Conservation (phyloP, 129 eudicot genomes). For the Heracleum sosnowskyi region DNA sequence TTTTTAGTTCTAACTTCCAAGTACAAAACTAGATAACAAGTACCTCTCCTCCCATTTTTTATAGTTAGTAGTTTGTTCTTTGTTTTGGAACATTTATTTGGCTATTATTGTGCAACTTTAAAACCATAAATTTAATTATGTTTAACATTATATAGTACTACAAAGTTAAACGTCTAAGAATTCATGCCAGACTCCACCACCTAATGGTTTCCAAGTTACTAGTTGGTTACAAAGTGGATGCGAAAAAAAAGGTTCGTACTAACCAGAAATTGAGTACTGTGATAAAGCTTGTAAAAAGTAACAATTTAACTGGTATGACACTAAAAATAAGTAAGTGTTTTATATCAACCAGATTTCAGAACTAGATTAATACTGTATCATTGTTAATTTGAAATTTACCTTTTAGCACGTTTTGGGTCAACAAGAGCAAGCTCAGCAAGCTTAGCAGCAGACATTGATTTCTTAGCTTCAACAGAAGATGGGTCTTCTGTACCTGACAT, state of each 20-base stretch:
- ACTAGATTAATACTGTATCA: background rate
- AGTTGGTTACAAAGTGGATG: background rate
- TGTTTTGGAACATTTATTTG: background rate
- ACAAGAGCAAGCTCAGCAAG: slow-evolving; percentile 92
- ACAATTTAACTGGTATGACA: background rate
- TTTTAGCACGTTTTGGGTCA: slow-evolving; percentile 93
- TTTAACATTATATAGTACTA: no score
- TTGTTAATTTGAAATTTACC: slow-evolving; percentile 29
- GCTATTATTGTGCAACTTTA: background rate
- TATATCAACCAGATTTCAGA: background rate
- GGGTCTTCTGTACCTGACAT: slow-evolving; percentile 38
- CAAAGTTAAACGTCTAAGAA: background rate
- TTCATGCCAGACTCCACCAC: background rate
- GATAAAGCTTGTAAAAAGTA: background rate
- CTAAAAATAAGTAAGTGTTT: background rate
- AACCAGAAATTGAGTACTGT: background rate
- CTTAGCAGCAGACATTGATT: slow-evolving; percentile 92
- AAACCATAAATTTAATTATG: background rate
- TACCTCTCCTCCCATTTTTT: background rate
- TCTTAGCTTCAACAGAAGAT: slow-evolving; percentile 53
- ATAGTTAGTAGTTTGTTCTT: background rate
- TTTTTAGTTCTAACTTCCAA: background rate
- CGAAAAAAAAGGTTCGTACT: background rate
- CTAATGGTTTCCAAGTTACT: background rate
- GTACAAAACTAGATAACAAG: background rate